Evolutionary conservation across 306 rosid genomes (phyloP).

Genomic region (Parietaria judaica): DNA sequence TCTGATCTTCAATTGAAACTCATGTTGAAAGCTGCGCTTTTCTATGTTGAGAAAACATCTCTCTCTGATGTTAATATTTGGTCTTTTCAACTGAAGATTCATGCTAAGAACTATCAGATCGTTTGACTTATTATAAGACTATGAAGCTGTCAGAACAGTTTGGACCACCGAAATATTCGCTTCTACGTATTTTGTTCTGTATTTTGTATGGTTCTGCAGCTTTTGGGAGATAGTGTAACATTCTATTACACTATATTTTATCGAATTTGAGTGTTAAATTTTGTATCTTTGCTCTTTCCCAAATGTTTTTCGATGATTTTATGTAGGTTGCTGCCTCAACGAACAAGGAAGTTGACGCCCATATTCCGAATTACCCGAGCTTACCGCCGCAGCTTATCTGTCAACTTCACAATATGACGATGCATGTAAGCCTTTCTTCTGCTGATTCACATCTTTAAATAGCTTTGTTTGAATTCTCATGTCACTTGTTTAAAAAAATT

Average conservation of each 20-base stretch:
- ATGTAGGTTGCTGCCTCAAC: conserved; percentile 85
- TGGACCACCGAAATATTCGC: conserved; percentile 1
- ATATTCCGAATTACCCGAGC: conserved; percentile 88
- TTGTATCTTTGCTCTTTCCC: neutral
- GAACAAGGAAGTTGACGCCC: conserved; percentile 85
- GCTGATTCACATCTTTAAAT: conserved; percentile 3
- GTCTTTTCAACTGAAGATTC: neutral
- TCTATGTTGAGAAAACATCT: neutral
- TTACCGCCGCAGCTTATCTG: conserved; percentile 92
- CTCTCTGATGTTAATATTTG: neutral
- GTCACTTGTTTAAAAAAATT: conserved; percentile 2
- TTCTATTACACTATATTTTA: neutral
- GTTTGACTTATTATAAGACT: neutral
- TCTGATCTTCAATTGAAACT: neutral
- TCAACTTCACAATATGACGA: conserved; percentile 93
- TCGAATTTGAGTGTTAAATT: neutral
- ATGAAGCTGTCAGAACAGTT: conserved; percentile 1
- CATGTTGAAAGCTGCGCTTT: neutral
- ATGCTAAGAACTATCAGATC: neutral
- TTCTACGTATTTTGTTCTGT: neutral
- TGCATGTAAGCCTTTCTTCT: conserved; percentile 58
- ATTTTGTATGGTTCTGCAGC: neutral
- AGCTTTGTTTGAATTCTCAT: conserved; percentile 1
- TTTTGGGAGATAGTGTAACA: neutral
- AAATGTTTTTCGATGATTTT: conserved; percentile 7